A percentile compares a stretch with the other conserved stretches of the same genome.
Conservation (phyloP, 805 yeast genomes). For the Candida sphagnicola region DNA sequence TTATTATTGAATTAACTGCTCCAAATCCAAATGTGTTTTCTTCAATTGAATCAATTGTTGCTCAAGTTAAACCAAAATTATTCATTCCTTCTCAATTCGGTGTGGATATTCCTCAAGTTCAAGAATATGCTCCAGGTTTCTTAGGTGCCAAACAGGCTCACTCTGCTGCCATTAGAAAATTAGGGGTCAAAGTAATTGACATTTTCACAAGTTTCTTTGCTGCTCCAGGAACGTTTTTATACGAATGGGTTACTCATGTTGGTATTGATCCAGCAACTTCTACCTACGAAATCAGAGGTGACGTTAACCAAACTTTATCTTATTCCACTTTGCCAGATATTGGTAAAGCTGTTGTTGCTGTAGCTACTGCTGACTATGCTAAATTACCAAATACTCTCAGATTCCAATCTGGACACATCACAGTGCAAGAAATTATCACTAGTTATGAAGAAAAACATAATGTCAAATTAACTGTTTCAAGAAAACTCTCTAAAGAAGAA, state of each 20-base stretch:
- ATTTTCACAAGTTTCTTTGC: slow-evolving; percentile 9
- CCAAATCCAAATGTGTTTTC: slow-evolving; percentile 25
- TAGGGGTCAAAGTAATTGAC: slow-evolving; percentile 12
- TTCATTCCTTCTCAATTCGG: slow-evolving; percentile 65
- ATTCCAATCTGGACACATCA: slow-evolving; percentile 36
- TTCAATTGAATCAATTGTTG: slow-evolving; percentile 35
- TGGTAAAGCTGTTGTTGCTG: slow-evolving; percentile 39
- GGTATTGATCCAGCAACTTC: slow-evolving; percentile 35
- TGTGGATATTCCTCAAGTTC: slow-evolving; percentile 32
- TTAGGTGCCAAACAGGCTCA: slow-evolving; percentile 31
- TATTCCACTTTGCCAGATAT: slow-evolving; percentile 38
- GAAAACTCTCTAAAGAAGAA: slow-evolving; percentile 23
- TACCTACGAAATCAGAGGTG: slow-evolving; percentile 36
- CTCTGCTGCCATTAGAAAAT: slow-evolving; percentile 32
- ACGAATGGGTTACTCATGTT: slow-evolving; percentile 28
- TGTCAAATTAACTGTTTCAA: slow-evolving; percentile 28
- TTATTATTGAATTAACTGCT: slow-evolving; percentile 44
- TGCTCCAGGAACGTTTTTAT: slow-evolving; percentile 17
- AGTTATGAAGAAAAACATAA: slow-evolving; percentile 38
- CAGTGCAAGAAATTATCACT: slow-evolving; percentile 34
- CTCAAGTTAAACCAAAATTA: slow-evolving; percentile 42
- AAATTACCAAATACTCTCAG: slow-evolving; percentile 42
- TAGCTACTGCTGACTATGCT: slow-evolving; percentile 30
- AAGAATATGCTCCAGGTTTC: slow-evolving; percentile 32
- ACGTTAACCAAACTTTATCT: slow-evolving; percentile 31